Base-by-base conservation (phyloP, 345 rosid genomes). In the Salix exigua region DNA sequence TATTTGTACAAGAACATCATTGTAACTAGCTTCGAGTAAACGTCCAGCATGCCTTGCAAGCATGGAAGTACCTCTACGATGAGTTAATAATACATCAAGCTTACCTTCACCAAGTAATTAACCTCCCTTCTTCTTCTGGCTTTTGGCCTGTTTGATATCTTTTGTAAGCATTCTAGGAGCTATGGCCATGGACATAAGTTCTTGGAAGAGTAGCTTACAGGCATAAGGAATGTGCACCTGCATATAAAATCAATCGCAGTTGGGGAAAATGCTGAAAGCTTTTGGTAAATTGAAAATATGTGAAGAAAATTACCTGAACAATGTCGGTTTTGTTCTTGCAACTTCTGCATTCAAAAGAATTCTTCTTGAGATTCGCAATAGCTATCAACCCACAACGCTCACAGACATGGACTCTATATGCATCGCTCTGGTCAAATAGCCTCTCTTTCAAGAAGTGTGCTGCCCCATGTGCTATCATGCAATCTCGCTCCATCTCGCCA, bases 171-270 rank as follows among this genome's bases (percentile, higher is more conserved):
- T 93, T 77, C 99, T 86, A 1, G 99, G 98, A 2, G 99, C 96
- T 75, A 96, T 96, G n/a, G 99, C 97, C 99, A 96, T 96, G 38
- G 99, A 83, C 99, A 93, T 93, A 35, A 96, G 94, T 88, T 96
- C 99, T 85, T 96, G 99, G 79, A 96, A 96, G 19, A 96, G 93
- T 70, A 96, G 76, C 83, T 96, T 95, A 77, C 99, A 95, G 14
- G 99, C 97, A 61, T 93, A 95, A 3, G 97, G 97, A 73, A 95
- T 93, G 80, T 95, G 86, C 19, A 95, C 99, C 99, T 94, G 88
- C 58, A 68, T 37, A 51, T 25, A 30, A 28, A 65, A 38, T 60
- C 46, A 16, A 25, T 21, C 4, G 6, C 31, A 58, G 46, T 68
- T 10, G 31, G 67, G 8, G 19, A 17, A 53, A 19, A 21, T 23